A percentile compares a stretch with the other conserved stretches of the same genome.
These are phyloP conservation scores for Austroboletus festivus DNA, from an alignment of 768 basidiomycete genomes.

Conservation along the genomic window DNA sequence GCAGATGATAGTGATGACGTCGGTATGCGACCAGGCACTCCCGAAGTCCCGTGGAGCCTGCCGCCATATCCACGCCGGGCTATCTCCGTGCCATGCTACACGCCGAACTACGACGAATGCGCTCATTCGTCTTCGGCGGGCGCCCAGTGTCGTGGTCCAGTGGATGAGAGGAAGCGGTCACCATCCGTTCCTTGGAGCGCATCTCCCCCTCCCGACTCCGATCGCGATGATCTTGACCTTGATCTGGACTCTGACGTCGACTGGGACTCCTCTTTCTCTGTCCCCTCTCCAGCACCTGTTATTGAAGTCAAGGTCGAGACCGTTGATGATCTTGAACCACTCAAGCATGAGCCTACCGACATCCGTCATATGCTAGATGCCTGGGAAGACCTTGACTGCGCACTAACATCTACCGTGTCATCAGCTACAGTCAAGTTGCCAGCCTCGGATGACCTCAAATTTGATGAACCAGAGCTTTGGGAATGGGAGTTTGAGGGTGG, in stretches of 20 bases:
- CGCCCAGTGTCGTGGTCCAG: conserved; percentile 28
- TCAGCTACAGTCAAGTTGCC: conserved; percentile 31
- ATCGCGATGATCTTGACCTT: conserved; percentile 41
- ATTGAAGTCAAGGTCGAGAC: conserved; percentile 21
- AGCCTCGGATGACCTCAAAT: conserved; percentile 38
- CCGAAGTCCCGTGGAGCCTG: conserved; percentile 46
- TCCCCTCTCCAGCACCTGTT: conserved; percentile 19
- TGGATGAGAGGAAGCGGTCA: conserved; percentile 44
- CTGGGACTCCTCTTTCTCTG: conserved; percentile 46
- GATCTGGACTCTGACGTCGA: conserved; percentile 58
- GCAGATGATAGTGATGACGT: conserved; percentile 19
- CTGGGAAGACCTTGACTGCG: conserved; percentile 62
- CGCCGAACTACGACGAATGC: conserved; percentile 41
- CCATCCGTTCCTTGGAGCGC: conserved; percentile 58
- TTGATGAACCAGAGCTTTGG: conserved; percentile 41
- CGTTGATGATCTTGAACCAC: conserved; percentile 27
- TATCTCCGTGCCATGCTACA: conserved; percentile 55
- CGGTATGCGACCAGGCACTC: conserved; percentile 19
- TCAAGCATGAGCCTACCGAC: conserved; percentile 63
- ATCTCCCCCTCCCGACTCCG: conserved; percentile 71
- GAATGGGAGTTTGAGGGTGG: conserved; percentile 34
- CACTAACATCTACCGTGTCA: conserved; percentile 23
- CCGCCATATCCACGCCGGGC: conserved; percentile 57
- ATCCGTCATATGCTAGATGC: conserved; percentile 63
- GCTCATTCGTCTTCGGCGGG: too few species aligned